phyloP scores from a whole-genome alignment of 1,284 basidiomycete genomes.

The Trichosporon sp. region DNA sequence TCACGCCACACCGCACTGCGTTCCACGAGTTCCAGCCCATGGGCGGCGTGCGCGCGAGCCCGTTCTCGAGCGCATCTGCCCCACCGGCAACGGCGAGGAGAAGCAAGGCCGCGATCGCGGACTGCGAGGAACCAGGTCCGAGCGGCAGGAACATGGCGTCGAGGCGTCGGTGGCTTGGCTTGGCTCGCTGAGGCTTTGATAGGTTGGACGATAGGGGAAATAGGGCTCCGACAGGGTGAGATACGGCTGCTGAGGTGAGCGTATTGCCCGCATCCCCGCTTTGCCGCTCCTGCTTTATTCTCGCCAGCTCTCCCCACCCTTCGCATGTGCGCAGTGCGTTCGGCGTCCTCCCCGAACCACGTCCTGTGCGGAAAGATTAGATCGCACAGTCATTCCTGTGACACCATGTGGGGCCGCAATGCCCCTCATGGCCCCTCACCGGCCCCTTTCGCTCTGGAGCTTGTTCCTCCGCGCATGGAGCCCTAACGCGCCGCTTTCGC shows the following conservation, averaged over 20 bases:
- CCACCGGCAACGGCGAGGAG: not conserved
- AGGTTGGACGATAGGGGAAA: not conserved
- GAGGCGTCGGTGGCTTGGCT: not conserved
- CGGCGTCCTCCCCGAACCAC: not conserved
- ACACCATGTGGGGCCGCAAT: not conserved
- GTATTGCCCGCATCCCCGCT: not conserved
- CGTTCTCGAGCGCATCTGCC: not conserved
- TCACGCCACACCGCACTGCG: not conserved
- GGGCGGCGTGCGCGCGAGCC: slow-evolving; percentile 5
- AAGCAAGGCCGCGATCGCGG: not conserved
- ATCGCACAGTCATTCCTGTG: not conserved
- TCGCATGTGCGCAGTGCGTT: not conserved
- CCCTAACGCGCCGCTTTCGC: not conserved
- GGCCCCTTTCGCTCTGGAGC: too few species aligned
- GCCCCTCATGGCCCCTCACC: not conserved
- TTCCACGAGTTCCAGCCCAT: slow-evolving; percentile 7
- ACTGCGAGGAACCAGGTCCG: not conserved
- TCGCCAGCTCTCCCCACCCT: not conserved
- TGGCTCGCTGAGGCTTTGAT: too few species aligned
- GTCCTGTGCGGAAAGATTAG: not conserved
- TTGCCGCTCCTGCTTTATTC: not conserved
- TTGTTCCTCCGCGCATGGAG: too few species aligned
- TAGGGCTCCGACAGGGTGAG: not conserved
- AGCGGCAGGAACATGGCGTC: not conserved
- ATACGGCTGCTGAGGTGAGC: not conserved